These are phyloP conservation scores for Russula olivacea DNA, from an alignment of 768 basidiomycete species.

Conservation along the genomic window DNA sequence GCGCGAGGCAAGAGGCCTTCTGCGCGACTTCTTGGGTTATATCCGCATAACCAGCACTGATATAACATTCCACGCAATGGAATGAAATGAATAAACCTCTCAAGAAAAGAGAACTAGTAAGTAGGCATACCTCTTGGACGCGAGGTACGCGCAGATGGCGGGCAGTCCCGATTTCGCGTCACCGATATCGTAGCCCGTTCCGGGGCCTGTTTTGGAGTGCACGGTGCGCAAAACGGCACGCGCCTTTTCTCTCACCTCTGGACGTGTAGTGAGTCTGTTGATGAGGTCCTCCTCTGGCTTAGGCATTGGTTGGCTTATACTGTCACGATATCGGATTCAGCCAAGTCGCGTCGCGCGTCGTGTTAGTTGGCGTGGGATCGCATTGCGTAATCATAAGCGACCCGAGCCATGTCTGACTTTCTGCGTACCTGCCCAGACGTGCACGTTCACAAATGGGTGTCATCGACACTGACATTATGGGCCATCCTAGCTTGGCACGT, in stretches of 20 bases:
- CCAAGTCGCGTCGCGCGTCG: slow-evolving; percentile 3
- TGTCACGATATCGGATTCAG: too few relatives aligned
- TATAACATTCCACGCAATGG: too few relatives aligned
- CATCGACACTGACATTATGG: neutral
- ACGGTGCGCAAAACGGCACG: slow-evolving; percentile 35
- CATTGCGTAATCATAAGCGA: neutral
- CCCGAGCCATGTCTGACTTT: too few relatives aligned
- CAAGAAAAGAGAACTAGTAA: neutral
- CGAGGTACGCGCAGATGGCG: slow-evolving; percentile 47
- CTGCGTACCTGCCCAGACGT: too few relatives aligned
- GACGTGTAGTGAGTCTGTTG: slow-evolving; percentile 13
- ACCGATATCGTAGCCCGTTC: slow-evolving; percentile 45
- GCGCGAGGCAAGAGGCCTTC: slow-evolving; percentile 31
- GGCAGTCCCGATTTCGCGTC: slow-evolving; percentile 38
- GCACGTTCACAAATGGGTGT: too few relatives aligned
- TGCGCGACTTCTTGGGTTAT: slow-evolving; percentile 32
- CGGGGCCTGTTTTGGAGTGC: slow-evolving; percentile 40
- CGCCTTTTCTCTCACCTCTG: slow-evolving; percentile 35
- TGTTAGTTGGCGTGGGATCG: slow-evolving; percentile 6
- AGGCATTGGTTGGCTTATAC: too few relatives aligned
- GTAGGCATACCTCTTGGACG: slow-evolving; percentile 41
- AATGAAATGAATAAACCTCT: neutral
- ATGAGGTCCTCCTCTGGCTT: slow-evolving; percentile 22
- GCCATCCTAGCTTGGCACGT: too few relatives aligned
- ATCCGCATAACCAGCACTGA: slow-evolving; percentile 31